Conservation (phyloP, 441 rosid species). For the Macaranga tanarius region DNA sequence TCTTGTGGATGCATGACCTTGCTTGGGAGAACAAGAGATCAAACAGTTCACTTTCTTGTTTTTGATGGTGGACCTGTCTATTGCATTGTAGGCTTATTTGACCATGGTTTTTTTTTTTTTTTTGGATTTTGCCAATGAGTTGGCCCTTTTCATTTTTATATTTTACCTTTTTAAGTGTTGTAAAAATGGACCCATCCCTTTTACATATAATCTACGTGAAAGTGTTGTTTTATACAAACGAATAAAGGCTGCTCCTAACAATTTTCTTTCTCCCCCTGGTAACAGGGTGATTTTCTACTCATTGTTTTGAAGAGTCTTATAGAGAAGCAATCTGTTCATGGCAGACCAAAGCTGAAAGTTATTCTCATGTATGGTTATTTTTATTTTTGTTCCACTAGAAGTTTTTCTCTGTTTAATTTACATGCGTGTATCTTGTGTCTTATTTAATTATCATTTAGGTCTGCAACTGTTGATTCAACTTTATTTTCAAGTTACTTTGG, state of each 20-base stretch:
- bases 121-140: not conserved
- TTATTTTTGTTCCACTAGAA: conserved; percentile 12
- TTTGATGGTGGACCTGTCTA: not conserved
- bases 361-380: conserved; percentile 71
- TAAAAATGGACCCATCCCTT: not conserved
- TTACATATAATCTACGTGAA: not conserved
- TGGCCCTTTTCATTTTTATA: not conserved
- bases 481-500: conserved; percentile 85
- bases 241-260: not conserved
- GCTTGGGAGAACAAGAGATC: not conserved
- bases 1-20: not conserved
- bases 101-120: not conserved
- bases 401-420: not conserved
- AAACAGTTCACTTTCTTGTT: not conserved
- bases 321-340: conserved; percentile 66
- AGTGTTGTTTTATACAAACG: not conserved
- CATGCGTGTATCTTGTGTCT: conserved; percentile 21
- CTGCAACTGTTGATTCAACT: conserved; percentile 92
- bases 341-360: conserved; percentile 63
- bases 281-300: conserved; percentile 93
- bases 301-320: conserved; percentile 86
- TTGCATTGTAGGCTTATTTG: too few relatives aligned
- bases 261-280: conserved; percentile 17
- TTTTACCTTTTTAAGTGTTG: not conserved
- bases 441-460: conserved; percentile 52